Base-by-base conservation (phyloP, 495 filamentous ascomycete species). In the Neurospora sp. region DNA sequence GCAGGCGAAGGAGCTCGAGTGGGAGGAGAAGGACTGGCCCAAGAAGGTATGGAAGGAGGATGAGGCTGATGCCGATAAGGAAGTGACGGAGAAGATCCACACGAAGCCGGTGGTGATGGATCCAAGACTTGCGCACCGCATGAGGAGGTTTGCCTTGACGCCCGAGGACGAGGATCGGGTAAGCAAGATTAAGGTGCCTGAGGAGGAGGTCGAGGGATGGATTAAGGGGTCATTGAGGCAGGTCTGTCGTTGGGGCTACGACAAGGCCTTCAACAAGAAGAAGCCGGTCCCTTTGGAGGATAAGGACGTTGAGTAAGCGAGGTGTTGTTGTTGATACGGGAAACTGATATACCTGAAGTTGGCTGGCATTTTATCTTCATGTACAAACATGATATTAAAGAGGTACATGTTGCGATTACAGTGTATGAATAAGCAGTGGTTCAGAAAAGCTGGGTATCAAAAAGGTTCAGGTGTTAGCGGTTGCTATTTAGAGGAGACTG, bases 1-100 rank as follows among this genome's bases (percentile, higher is more conserved):
- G 82, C 92, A 94, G 77, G 86, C 92, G 73, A 81, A 80, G n/a
- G 84, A 88, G n/a, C 86, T 98, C 20, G 82, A 85, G 38, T 82
- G 89, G 72, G 96, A 97, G 83, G 96, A 98, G 81, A 83, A 81
- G 62, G 91, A 97, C 76, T 98, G 96, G 96, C 88, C 90, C 76
- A 98, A 97, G 81, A 87, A 85, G 3, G 89, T 91, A 8, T 89
- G 90, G 82, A 91, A 92, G 80, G 88, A 87, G 35, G 82, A 87
- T 16, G 79, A 88, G 20, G 92, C 93, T 81, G 39, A 86, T 86
- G 18, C 84, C 84, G 74, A 72, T 44, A 73, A 79, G 72, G 74
- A 77, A 7, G 76, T 81, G 0, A 74, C 80, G 18, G 92, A 91
- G 81, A 87, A 89, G 76, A 90, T 92, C 31, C 97, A 92, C 92